phyloP scores from a whole-genome alignment of 164 flowering plant genomes.

The Hamamelis virginiana region DNA sequence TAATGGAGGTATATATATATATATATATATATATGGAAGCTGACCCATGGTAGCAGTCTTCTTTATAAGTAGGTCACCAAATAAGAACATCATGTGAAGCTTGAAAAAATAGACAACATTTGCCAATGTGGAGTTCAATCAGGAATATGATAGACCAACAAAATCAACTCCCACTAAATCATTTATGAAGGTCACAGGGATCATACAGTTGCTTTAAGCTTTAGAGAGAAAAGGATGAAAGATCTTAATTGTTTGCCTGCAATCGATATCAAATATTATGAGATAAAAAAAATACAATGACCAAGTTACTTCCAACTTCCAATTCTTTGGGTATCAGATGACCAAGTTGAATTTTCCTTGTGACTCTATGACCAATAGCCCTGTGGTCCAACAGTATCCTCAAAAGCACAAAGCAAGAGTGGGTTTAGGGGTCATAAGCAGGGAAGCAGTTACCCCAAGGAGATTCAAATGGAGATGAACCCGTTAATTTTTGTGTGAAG shows the following conservation, averaged over 20 bases:
- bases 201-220: background rate
- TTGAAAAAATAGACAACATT: background rate
- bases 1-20: too few relatives aligned
- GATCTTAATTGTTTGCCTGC: background rate
- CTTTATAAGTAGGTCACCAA: background rate
- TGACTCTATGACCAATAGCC: background rate
- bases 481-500: background rate
- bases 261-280: background rate
- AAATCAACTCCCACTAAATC: background rate
- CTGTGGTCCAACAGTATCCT: too few relatives aligned
- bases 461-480: background rate
- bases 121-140: too few relatives aligned
- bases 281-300: background rate
- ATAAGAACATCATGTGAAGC: background rate
- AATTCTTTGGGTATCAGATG: background rate
- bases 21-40: too few relatives aligned
- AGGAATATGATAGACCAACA: background rate
- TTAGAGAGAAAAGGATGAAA: background rate
- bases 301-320: background rate
- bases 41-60: too few relatives aligned
- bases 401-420: background rate
- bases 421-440: background rate
- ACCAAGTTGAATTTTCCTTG: background rate
- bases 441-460: too few relatives aligned
- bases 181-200: background rate